phyloP scores from a whole-genome alignment of 257 asterid species.

The Jacaranda copaia region DNA sequence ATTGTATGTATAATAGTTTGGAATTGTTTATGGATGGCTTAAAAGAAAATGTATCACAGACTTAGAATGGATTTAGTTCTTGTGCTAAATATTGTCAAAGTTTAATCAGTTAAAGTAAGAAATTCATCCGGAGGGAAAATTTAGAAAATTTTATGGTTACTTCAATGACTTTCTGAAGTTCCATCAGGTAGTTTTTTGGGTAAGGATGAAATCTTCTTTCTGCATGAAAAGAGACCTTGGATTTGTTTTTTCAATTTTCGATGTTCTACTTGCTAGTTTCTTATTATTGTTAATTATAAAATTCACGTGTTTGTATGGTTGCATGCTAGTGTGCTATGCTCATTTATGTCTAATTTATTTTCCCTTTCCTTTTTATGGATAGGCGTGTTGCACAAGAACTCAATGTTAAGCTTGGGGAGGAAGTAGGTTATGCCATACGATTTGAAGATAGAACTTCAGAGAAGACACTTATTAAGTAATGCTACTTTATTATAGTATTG shows the following conservation, averaged over 20 bases:
- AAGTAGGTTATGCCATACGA: constrained; percentile 96
- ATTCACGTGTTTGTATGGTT: not conserved
- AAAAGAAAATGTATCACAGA: not conserved
- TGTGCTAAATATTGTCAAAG: not conserved
- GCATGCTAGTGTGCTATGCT: not conserved
- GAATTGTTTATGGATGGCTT: not conserved
- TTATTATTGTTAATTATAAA: not conserved
- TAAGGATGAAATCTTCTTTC: not conserved
- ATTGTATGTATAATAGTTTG: not conserved
- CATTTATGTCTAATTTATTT: not conserved
- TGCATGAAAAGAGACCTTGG: not conserved
- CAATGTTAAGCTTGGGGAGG: constrained; percentile 83
- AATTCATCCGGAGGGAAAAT: constrained; percentile 20
- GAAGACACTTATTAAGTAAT: constrained; percentile 83
- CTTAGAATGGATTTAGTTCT: not conserved
- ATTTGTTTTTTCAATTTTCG: not conserved
- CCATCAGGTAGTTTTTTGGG: not conserved
- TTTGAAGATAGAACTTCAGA: constrained; percentile 96
- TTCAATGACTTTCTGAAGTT: not conserved
- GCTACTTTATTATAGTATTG: constrained; percentile 26
- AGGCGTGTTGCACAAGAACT: constrained; percentile 96
- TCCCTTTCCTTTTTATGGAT: constrained; percentile 24
- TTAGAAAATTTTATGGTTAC: not conserved
- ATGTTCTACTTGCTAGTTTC: not conserved
- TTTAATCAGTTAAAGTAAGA: not conserved